phyloP scores from a whole-genome alignment of 306 rosid species.

The Elaeagnus macrophylla region DNA sequence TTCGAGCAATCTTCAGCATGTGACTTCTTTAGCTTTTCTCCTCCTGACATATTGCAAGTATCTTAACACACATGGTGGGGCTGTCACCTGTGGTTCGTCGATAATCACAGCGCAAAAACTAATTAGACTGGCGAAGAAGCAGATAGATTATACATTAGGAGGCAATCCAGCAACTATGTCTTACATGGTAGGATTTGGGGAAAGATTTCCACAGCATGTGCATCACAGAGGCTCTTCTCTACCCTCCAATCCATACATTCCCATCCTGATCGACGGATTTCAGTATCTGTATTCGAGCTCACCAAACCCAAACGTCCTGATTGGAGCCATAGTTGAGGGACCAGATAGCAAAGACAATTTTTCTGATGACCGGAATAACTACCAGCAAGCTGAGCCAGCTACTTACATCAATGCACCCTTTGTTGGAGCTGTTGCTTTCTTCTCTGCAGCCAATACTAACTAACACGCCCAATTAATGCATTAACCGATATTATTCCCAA shows the following conservation, averaged over 20 bases:
- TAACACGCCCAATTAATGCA: conserved; percentile 1
- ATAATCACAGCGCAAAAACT: conserved; percentile 33
- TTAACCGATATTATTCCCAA: background rate
- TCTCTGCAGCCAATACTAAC: conserved; percentile 18
- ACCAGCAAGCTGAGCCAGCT: conserved; percentile 82
- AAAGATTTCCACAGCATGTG: conserved; percentile 46
- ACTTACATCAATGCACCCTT: conserved; percentile 85
- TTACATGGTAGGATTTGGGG: conserved; percentile 83
- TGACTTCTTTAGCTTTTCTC: conserved; percentile 52
- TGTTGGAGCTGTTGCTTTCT: conserved; percentile 67
- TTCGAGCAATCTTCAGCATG: conserved; percentile 75
- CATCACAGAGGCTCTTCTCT: conserved; percentile 84
- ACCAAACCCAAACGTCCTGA: conserved; percentile 61
- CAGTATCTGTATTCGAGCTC: conserved; percentile 40
- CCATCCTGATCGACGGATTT: conserved; percentile 38
- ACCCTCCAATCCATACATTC: conserved; percentile 45
- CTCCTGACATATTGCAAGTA: conserved; percentile 56
- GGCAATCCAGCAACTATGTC: conserved; percentile 59
- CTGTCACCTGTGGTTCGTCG: conserved; percentile 38
- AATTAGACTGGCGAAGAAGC: conserved; percentile 47
- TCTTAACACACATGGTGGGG: conserved; percentile 31
- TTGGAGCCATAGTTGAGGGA: conserved; percentile 81
- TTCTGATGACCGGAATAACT: conserved; percentile 61
- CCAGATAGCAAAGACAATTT: conserved; percentile 63
- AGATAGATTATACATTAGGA: conserved; percentile 76